A percentile compares a stretch with the other conserved stretches of the same genome.
These are phyloP conservation scores for Cystobasidium onofrii DNA, from an alignment of 768 basidiomycete species.

Conservation along the genomic window DNA sequence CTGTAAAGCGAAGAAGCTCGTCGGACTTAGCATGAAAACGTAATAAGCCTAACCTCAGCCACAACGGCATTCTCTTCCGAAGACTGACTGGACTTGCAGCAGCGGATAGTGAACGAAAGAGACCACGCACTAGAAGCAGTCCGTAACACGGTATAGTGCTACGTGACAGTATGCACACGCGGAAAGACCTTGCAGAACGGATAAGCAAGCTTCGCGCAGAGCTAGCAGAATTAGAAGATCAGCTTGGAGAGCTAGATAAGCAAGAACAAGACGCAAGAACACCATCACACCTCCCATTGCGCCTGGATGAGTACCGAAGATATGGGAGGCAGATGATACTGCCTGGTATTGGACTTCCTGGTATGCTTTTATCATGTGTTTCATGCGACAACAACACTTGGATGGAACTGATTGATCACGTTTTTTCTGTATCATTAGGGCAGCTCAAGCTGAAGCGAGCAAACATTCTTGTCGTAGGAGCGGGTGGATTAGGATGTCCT, in stretches of 20 bases:
- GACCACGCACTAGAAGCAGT: too few species aligned
- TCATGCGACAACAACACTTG: too few species aligned
- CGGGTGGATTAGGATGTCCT: conserved; percentile 92
- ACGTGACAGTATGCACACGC: background rate
- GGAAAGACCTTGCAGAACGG: background rate
- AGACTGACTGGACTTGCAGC: too few species aligned
- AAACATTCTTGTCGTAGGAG: conserved; percentile 78
- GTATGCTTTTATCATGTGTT: too few species aligned
- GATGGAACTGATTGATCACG: background rate
- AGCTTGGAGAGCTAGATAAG: conserved; percentile 26
- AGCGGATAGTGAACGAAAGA: too few species aligned
- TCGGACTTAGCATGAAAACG: too few species aligned
- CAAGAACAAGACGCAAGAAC: background rate
- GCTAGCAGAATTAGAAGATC: conserved; percentile 9
- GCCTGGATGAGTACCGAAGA: conserved; percentile 63
- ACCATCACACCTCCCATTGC: conserved; percentile 9
- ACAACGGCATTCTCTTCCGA: too few species aligned
- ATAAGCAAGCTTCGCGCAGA: background rate
- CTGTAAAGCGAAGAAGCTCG: too few species aligned
- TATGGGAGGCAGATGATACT: conserved; percentile 98
- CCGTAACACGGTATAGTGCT: too few species aligned
- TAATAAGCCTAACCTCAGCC: too few species aligned
- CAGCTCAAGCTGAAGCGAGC: conserved; percentile 71
- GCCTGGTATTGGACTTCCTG: conserved; percentile 74
- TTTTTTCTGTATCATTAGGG: conserved; percentile 50